Evolutionary conservation across 2,329 filamentous ascomycete species (phyloP), one percentile per base, ranked within the genome.

Genomic region (Chaetomium olivaceum): DNA sequence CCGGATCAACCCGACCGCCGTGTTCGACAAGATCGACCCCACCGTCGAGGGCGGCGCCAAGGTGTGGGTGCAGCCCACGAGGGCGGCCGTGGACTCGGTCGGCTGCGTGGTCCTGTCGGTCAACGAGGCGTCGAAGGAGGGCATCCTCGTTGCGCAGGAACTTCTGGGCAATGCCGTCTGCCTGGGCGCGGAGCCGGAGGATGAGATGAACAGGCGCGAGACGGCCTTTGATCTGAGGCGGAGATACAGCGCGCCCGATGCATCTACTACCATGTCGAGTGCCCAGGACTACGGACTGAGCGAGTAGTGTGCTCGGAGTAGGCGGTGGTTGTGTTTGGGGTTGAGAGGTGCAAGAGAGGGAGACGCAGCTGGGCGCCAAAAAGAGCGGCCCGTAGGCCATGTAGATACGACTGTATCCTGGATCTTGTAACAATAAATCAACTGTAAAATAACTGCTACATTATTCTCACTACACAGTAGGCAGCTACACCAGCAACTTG

Each of bases 21-120:
- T 64, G 2, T 63, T 23, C 21, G 62, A 69, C 56, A 65, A 29
- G 46, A 76, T 86, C 48, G 82, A 87, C 67, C 80, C 82, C 4
- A 75, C 75, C 9, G 77, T 80, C 2, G 71, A 70, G 33, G 86
- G 86, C 64, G 86, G 86, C 43, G 76, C 80, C 67, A 88, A 88
- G 78, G 70, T 83, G 7, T 86, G 81, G 72, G 79, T 85, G 48
- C 78, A 81, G 62, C 76, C 83, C 3, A 68, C 74, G 25, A 75
- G 74, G 9, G 82, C 82, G 43, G 77, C 74, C 66, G 72, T 85
- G 58, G 81, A 85, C 72, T 80, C 84, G 1, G 78, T 76, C 58
- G 86, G 86, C 65, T 82, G 76, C 69, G 74, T 88, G 14, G 70
- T 79, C 7, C 66, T 87, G 50, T 73, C 73, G 21, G 73, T 85